These are phyloP conservation scores for Populus pruinosa DNA, from an alignment of 345 rosid genomes.

Conservation along the genomic window DNA sequence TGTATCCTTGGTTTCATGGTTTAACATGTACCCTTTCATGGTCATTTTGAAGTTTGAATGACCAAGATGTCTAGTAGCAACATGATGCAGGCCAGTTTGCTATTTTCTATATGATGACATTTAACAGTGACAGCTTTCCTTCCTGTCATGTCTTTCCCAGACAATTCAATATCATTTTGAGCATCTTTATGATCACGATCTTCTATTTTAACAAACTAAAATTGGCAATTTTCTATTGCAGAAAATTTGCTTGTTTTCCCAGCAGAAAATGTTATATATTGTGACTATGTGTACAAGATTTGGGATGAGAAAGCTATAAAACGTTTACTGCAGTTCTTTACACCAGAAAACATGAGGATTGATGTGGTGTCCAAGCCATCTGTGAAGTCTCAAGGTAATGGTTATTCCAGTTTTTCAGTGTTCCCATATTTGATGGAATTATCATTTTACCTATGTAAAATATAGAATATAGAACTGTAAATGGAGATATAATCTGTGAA, in stretches of 20 bases:
- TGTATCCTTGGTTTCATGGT: too few species aligned
- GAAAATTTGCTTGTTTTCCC: conserved; percentile 84
- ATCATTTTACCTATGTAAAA: background rate
- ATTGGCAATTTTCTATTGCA: conserved; percentile 37
- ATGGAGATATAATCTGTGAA: too few species aligned
- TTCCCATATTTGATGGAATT: background rate
- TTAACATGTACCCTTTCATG: too few species aligned
- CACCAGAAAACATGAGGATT: conserved; percentile 88
- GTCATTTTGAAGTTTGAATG: too few species aligned
- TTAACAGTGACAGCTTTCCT: too few species aligned
- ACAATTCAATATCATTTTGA: background rate
- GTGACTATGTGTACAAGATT: conserved; percentile 66
- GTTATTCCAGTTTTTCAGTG: background rate
- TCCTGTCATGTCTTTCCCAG: too few species aligned
- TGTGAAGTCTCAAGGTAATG: conserved; percentile 55
- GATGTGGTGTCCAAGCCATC: conserved; percentile 82
- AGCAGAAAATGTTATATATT: conserved; percentile 80
- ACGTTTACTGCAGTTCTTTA: conserved; percentile 57
- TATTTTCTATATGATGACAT: too few species aligned
- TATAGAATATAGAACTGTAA: background rate
- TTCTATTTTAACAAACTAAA: conserved; percentile 8
- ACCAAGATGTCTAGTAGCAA: too few species aligned
- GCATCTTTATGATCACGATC: background rate
- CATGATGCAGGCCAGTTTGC: too few species aligned
- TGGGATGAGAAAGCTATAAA: conserved; percentile 84